Base-by-base conservation (phyloP, 306 rosid species). In the Pyrus betulifolia region DNA sequence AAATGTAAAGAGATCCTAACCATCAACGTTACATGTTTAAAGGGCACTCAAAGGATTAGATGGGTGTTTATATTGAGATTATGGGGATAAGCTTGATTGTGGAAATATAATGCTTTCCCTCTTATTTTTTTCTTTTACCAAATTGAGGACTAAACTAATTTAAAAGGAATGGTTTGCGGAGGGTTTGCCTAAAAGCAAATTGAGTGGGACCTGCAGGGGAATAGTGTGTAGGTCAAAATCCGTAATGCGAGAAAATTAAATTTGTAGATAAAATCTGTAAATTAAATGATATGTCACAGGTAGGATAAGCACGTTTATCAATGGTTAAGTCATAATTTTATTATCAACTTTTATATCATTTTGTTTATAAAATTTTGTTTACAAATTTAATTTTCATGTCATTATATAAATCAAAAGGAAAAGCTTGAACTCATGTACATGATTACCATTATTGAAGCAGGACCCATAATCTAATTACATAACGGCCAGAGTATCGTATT, bases 1-100 rank as follows among this genome's bases (percentile, higher is more conserved):
- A 23, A n/a, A 71, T 17, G 22, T 58, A 72, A 59, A 72, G 76
- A 40, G 78, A 79, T 66, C 40, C 45, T 30, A 5, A 38, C 42
- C 42, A 38, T 51, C 18, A 67, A 76, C 13, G 15, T 40, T 30
- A 66, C 40, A 45, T 31, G 28, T 55, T 35, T 61, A 54, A 54
- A 63, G 11, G 6, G 27, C 22, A 63, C 13, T 63, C 68, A 63
- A 63, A 63, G 23, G 61, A 63, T 63, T 60, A 2, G 66, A 31
- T 17, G 68, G 31, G 42, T 15, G 23, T 30, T 63, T 63, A 3
- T 3, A 33, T 19, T 13, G 17, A 35, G 23, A n/a, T 38, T 72
- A 62, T 18, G 58, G 77, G 44, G 69, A 17, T 60, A 42, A 27
- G 69, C 44, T 14, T 73, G 69, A 25, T 23, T 23, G 23, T 12